phyloP scores from a whole-genome alignment of 768 basidiomycete genomes.

The Multifurca ochricompacta region DNA sequence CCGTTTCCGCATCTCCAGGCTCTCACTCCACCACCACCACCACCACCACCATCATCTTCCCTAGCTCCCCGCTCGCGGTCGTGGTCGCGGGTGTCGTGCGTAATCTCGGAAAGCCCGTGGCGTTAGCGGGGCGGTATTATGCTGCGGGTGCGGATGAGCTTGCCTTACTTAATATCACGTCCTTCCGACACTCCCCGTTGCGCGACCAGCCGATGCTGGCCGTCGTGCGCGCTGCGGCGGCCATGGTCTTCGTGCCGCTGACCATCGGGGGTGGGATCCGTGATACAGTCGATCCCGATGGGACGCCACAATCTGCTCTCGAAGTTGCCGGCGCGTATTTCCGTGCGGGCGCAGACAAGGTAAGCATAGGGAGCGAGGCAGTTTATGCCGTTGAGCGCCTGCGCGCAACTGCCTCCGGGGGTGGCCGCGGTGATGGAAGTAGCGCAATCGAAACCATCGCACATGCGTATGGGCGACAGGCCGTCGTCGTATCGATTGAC shows the following conservation, averaged over 20 bases:
- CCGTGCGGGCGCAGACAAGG: constrained; percentile 96
- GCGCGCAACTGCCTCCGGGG: constrained; percentile 31
- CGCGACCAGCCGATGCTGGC: constrained; percentile 98
- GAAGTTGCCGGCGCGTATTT: constrained; percentile 97
- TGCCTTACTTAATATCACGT: constrained; percentile 97
- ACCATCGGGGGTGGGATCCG: constrained; percentile 99
- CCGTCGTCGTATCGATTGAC: constrained; percentile 96
- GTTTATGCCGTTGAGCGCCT: constrained; percentile 89
- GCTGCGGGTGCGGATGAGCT: constrained; percentile 88
- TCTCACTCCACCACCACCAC: not conserved
- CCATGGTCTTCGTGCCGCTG: constrained; percentile 90
- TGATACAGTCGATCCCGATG: constrained; percentile 92
- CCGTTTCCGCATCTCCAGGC: too few species aligned
- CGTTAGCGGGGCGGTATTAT: constrained; percentile 83
- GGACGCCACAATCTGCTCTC: constrained; percentile 74
- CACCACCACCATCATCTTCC: constrained; percentile 17
- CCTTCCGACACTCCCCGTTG: constrained; percentile 93
- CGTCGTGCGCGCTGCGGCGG: constrained; percentile 83
- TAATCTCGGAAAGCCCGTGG: constrained; percentile 96
- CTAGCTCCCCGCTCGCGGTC: constrained; percentile 25
- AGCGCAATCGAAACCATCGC: constrained; percentile 94
- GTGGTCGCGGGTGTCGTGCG: constrained; percentile 71
- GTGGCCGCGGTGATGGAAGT: constrained; percentile 50
- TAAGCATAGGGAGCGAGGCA: constrained; percentile 94
- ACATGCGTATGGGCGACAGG: constrained; percentile 84